phyloP scores from a whole-genome alignment of 1,139 yeast species.

The Suhomyces choctaworum region DNA sequence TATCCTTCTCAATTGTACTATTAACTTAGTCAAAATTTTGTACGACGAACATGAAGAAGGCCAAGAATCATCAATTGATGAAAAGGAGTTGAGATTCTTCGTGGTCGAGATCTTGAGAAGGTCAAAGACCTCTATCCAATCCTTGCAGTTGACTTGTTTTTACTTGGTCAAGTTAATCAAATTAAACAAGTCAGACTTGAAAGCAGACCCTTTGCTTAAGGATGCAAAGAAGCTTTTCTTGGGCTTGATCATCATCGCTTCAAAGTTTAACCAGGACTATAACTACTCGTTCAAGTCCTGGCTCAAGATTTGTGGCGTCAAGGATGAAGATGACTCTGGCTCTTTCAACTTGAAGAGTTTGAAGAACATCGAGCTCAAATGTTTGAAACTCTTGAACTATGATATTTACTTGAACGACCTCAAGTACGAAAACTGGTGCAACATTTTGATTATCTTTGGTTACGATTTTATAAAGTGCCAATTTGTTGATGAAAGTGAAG shows the following conservation, averaged over 20 bases:
- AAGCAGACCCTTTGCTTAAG: constrained; percentile 18
- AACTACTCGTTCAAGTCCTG: constrained; percentile 72
- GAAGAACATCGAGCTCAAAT: constrained; percentile 52
- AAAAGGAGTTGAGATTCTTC: constrained; percentile 42
- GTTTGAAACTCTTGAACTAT: constrained; percentile 57
- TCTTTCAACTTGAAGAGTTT: constrained; percentile 42
- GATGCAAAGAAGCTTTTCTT: constrained; percentile 71
- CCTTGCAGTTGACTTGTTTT: constrained; percentile 66
- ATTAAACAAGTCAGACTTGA: constrained; percentile 10
- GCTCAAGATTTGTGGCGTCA: constrained; percentile 71
- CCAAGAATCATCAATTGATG: constrained; percentile 16
- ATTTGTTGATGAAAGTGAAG: constrained; percentile 16
- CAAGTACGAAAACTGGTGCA: constrained; percentile 58
- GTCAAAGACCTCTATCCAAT: constrained; percentile 64
- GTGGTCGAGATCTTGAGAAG: constrained; percentile 66
- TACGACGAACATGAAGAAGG: constrained; percentile 21
- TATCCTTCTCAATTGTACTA: constrained; percentile 39
- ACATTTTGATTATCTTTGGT: constrained; percentile 44
- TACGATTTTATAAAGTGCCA: constrained; percentile 40
- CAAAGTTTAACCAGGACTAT: constrained; percentile 73
- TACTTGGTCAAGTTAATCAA: constrained; percentile 54
- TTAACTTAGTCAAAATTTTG: constrained; percentile 39
- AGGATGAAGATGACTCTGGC: constrained; percentile 21
- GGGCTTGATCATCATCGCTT: constrained; percentile 65
- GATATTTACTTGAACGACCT: constrained; percentile 51